phyloP scores from a whole-genome alignment of 371 early-diverging fungal genomes.

The Enteropsectra breve region DNA sequence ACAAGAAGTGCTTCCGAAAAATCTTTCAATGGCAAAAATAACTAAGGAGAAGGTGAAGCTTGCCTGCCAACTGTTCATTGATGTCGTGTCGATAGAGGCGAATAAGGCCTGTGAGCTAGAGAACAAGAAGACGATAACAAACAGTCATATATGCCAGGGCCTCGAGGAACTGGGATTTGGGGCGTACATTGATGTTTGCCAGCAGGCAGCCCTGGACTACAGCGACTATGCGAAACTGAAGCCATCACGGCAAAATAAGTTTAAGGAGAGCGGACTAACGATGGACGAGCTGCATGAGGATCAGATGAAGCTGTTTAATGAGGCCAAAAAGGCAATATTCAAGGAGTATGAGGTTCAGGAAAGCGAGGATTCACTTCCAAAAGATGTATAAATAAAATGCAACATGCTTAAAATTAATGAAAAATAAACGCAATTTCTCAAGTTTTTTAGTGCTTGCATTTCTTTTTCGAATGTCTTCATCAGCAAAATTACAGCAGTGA shows the following conservation, averaged over 20 bases:
- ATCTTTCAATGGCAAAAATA: conserved; percentile 73
- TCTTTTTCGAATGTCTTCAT: no score
- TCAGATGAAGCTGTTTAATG: conserved; percentile 82
- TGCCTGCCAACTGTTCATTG: conserved; percentile 68
- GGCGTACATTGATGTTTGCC: conserved; percentile 73
- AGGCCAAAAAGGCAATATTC: conserved; percentile 68
- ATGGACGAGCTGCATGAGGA: conserved; percentile 75
- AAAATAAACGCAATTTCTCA: no score
- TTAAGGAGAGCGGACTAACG: conserved; percentile 75
- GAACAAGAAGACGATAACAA: conserved; percentile 86
- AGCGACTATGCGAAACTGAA: conserved; percentile 70
- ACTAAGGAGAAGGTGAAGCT: conserved; percentile 79
- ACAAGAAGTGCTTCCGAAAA: conserved; percentile 73
- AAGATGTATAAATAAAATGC: no score
- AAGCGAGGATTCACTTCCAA: no score
- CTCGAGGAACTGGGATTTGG: conserved; percentile 78
- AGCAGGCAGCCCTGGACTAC: conserved; percentile 76
- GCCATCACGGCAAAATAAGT: conserved; percentile 70
- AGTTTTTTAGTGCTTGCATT: no score
- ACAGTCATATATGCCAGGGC: conserved; percentile 82
- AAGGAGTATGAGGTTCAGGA: no score
- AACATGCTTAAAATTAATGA: no score
- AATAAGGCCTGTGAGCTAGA: conserved; percentile 91
- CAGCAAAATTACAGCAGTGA: no score
- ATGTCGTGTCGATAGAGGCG: conserved; percentile 66